Base-by-base conservation (phyloP, 1,139 yeast genomes). In the Torulaspora globosa region DNA sequence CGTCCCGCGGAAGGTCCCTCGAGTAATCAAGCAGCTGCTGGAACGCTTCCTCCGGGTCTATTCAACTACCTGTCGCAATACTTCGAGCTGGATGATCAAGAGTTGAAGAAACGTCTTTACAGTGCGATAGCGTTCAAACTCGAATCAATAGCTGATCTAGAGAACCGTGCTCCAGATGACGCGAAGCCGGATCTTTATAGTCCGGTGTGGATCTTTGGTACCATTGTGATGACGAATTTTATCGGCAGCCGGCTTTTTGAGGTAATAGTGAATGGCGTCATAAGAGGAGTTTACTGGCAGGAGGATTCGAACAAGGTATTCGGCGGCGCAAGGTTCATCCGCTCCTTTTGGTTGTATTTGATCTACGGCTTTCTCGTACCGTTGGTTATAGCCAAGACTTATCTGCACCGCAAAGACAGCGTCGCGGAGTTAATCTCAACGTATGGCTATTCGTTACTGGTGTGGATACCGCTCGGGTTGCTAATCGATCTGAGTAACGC, bases 161-260 rank as follows among this genome's bases (percentile, higher is more conserved):
- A 40, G 16, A 35, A 30, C 14, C 27, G 39, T 11, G 38, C 26
- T 6, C 21, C 29, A 27, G 21, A 30, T 29, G 36, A 27, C 7
- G 9, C 27, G 1, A 39, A 40, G 5, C 47, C 50, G 12, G 67
- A 62, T 43, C 41, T 63, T 24, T 63, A 60, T 45, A 63, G 64
- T 11, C 53, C 66, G 2, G 51, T 58, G 4, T 63, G 67, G 67
- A 51, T 62, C 19, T 58, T 63, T 4, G 57, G 59, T 9, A 49
- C 58, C 3, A 58, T 55, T 18, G 51, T 57, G 6, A 45, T 58
- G 47, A 49, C 57, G 5, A 55, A 55, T 35, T 60, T 58, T 43
- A 40, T 57, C 4, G 50, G 54, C 7, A 52, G 49, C 14, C 52
- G 58, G 7, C 45, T 59, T n/a, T 47, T 53, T n/a, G 41, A 39